Base-by-base conservation (phyloP, 2,329 filamentous ascomycete species). In the Neofusicoccum umdonicola region DNA sequence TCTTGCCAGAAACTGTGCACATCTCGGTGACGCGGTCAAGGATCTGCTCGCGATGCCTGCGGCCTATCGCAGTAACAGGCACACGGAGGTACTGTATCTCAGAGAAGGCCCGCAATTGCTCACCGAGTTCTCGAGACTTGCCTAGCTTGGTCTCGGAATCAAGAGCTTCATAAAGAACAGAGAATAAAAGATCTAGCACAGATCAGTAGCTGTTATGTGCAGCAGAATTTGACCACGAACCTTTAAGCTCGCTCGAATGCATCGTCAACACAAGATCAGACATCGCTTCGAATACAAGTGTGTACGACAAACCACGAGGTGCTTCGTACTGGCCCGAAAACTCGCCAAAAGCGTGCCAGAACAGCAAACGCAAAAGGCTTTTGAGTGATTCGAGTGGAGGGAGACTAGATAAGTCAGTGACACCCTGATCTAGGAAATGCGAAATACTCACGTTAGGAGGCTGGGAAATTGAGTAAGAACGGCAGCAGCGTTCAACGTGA, bases 21-120 rank as follows among this genome's bases (percentile, higher is more conserved):
- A 66, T 3, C 17, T 69, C 66, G 8, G 69, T 68, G 35, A 74
- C 63, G 22, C 69, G 70, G 56, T 78, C 70, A 13, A 78, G 44
- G 11, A 74, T 66, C 31, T 69, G 67, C 64, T 77, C 74, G 62
- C 76, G 70, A 44, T 70, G 71, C 51, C 74, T 72, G 13, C 76
- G 69, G 2, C 71, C 67, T 5, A 78, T 64, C 1, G 71, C 70
- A 12, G 67, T 60, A 11, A 73, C 69, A 5, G 67, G 69, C 4
- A 74, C 65, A 15, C 72, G 68, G 2, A 73, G 64, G 31, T 74
- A 68, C 8, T 67, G 7, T 67, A 69, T n/a, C 57, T 67, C 17
- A 69, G 60, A 22, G 66, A 69, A 52, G 68, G 62, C 27, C n/a
- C 39, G 22, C 66, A 66, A 12, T 69, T 57, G 39, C 37, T 62